phyloP scores from a whole-genome alignment of 2,329 filamentous ascomycete species.

The Cordyceps farinosa region DNA sequence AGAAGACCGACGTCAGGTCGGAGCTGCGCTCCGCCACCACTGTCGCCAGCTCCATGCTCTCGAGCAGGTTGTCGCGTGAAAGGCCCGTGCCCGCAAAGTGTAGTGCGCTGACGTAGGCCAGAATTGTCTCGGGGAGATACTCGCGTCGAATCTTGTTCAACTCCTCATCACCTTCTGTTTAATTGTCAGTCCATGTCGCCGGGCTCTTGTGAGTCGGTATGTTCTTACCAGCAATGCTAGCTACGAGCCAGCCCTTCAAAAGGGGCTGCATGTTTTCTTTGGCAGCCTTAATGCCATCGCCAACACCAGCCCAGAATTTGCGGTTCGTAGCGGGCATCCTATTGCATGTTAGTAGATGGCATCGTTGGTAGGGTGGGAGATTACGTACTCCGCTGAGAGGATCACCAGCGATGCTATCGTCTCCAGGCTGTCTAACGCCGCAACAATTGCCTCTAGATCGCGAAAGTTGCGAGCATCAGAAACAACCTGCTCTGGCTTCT shows the following conservation, averaged over 20 bases:
- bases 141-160: conserved; percentile 64
- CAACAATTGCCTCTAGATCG: conserved; percentile 65
- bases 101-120: conserved; percentile 78
- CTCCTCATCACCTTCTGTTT: conserved; percentile 55
- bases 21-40: conserved; percentile 68
- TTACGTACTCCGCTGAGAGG: conserved; percentile 49
- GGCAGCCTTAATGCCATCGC: conserved; percentile 49
- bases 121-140: conserved; percentile 81
- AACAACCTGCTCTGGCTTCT: conserved; percentile 41
- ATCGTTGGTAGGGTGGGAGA: background rate
- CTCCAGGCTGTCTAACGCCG: conserved; percentile 65
- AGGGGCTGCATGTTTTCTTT: conserved; percentile 58
- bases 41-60: conserved; percentile 82
- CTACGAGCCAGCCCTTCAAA: conserved; percentile 61
- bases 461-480: conserved; percentile 59
- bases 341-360: conserved; percentile 26
- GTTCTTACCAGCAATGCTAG: conserved; percentile 51
- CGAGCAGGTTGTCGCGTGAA: conserved; percentile 71
- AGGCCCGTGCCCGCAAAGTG: conserved; percentile 74
- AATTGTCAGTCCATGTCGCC: conserved; percentile 17
- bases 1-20: conserved; percentile 62
- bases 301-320: conserved; percentile 53
- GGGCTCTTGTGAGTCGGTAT: background rate
- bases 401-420: conserved; percentile 57
- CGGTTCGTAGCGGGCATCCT: conserved; percentile 37